Percentiles rank a stretch among this genome's conserved stretches.
phyloP scores from a whole-genome alignment of 2,329 filamentous ascomycete genomes.

The Xylariaceae sp. region DNA sequence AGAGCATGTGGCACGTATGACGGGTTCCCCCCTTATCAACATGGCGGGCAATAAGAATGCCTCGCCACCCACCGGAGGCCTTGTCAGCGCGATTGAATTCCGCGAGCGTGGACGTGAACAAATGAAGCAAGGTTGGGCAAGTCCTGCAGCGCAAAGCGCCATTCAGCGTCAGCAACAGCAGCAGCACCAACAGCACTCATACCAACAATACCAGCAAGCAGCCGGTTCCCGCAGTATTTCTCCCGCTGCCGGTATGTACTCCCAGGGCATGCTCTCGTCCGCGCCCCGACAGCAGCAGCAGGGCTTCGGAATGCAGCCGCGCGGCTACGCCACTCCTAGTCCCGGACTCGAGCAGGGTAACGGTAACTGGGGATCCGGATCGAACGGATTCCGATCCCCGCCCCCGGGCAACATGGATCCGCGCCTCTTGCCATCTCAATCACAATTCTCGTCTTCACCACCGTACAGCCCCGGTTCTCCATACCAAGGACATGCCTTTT shows the following conservation, averaged over 20 bases:
- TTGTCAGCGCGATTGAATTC: slow-evolving; percentile 74
- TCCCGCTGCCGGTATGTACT: slow-evolving; percentile 32
- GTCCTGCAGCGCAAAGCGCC: slow-evolving; percentile 66
- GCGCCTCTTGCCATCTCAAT: slow-evolving; percentile 25
- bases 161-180: slow-evolving; percentile 61
- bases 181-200: slow-evolving; percentile 24
- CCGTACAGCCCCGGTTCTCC: slow-evolving; percentile 18
- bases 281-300: slow-evolving; percentile 27
- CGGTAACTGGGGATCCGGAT: slow-evolving; percentile 31
- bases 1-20: slow-evolving; percentile 79
- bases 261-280: slow-evolving; percentile 18
- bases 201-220: slow-evolving; percentile 34
- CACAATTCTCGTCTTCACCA: slow-evolving; percentile 24
- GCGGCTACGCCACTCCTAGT: slow-evolving; percentile 25
- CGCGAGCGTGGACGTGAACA: slow-evolving; percentile 73
- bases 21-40: slow-evolving; percentile 69
- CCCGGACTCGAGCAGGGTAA: slow-evolving; percentile 33
- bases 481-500: slow-evolving; percentile 32
- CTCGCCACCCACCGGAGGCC: slow-evolving; percentile 49
- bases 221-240: slow-evolving; percentile 24
- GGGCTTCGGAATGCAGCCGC: slow-evolving; percentile 24
- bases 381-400: slow-evolving; percentile 26
- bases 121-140: slow-evolving; percentile 63
- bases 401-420: slow-evolving; percentile 28
- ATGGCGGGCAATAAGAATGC: slow-evolving; percentile 53